A percentile compares a stretch with the other conserved stretches of the same genome.
Conservation (phyloP, 306 rosid genomes). For the Mimosa bimucronata region DNA sequence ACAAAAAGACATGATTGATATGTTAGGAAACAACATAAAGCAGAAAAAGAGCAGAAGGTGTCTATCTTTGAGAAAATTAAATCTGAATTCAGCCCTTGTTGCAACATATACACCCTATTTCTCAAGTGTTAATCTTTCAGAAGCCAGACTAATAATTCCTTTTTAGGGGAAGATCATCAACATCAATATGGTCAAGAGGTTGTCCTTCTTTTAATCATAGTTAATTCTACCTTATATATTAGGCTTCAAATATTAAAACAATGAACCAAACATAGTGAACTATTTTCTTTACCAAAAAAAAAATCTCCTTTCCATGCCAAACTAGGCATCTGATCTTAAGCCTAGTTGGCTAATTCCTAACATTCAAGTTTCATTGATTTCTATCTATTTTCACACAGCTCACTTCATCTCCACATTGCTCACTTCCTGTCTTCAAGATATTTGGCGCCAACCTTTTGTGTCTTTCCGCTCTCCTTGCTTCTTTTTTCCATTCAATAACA, state of each 20-base stretch:
- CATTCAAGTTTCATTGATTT: not conserved
- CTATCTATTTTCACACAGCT: not conserved
- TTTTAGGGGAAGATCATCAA: not conserved
- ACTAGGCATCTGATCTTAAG: not conserved
- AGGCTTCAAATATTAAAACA: slow-evolving; percentile 6
- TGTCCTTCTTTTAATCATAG: not conserved
- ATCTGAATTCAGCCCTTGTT: not conserved
- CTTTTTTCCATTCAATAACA: not conserved
- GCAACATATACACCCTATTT: not conserved
- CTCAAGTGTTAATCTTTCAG: not conserved
- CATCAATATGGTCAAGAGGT: not conserved
- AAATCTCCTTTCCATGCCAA: not conserved
- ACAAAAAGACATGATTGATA: slow-evolving; percentile 34
- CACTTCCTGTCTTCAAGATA: not conserved
- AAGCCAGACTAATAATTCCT: not conserved
- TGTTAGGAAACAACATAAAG: slow-evolving; percentile 34
- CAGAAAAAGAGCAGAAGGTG: slow-evolving; percentile 19
- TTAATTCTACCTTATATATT: slow-evolving; percentile 11
- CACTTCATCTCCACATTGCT: slow-evolving; percentile 1
- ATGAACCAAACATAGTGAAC: not conserved
- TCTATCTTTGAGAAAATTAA: slow-evolving; percentile 1
- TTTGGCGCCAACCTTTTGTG: not conserved
- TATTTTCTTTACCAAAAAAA: not conserved
- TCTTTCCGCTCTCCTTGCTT: not conserved
- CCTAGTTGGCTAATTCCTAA: not conserved